Conservation (phyloP, 2,329 filamentous ascomycete genomes). For the Harringtonia lauricola region DNA sequence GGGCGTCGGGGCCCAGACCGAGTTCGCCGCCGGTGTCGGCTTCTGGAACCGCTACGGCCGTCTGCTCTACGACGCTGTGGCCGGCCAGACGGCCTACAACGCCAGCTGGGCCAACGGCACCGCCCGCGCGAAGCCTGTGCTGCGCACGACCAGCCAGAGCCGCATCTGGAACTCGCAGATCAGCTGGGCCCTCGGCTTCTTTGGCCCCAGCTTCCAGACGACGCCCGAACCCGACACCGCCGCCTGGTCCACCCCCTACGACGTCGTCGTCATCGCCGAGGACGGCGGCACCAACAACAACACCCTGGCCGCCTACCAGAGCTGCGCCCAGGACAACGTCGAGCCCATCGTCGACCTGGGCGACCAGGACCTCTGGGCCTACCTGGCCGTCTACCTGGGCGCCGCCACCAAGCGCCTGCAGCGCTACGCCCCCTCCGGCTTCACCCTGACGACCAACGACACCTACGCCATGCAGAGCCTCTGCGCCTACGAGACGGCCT, state of each 20-base stretch:
- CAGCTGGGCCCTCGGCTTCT: constrained; percentile 40
- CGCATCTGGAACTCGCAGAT: constrained; percentile 44
- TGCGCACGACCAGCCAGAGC: constrained; percentile 41
- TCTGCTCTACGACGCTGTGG: constrained; percentile 35
- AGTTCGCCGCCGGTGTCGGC: constrained; percentile 34
- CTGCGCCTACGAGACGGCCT: constrained; percentile 42
- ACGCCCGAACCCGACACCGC: constrained; percentile 25
- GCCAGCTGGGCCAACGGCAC: constrained; percentile 32
- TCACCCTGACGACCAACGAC: constrained; percentile 36
- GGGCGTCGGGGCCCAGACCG: constrained; percentile 36
- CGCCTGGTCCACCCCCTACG: constrained; percentile 28
- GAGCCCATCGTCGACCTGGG: constrained; percentile 23
- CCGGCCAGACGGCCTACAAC: constrained; percentile 36
- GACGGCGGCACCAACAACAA: constrained; percentile 35
- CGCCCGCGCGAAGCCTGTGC: constrained; percentile 33
- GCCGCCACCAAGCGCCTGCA: constrained; percentile 33
- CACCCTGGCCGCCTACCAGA: constrained; percentile 39
- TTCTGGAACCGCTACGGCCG: constrained; percentile 46
- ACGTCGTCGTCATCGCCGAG: constrained; percentile 39
- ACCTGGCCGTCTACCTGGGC: constrained; percentile 32
- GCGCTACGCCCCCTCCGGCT: constrained; percentile 31
- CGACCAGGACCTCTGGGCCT: constrained; percentile 29
- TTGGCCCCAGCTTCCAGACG: constrained; percentile 31
- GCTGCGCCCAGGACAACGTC: constrained; percentile 30
- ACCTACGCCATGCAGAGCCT: constrained; percentile 39